Percentiles rank a stretch among this genome's conserved stretches.
Conservation (phyloP, 2,329 filamentous ascomycete genomes). For the Botrytis sinoallii region DNA sequence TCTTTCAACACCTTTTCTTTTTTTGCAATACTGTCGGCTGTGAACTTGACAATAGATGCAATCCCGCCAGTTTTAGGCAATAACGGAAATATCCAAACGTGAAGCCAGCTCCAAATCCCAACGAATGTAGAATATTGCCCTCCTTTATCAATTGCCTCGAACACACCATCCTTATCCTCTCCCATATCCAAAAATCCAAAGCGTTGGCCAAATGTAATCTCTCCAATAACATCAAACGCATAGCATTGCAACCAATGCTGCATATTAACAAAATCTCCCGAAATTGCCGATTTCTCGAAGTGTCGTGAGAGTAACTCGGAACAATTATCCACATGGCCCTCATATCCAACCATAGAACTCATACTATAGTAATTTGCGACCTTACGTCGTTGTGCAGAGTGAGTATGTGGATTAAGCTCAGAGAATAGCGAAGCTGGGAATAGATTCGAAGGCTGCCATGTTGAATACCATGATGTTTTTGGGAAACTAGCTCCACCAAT, state of each 20-base stretch:
- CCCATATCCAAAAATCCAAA: slow-evolving; percentile 48
- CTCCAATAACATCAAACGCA: slow-evolving; percentile 51
- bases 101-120: slow-evolving; percentile 44
- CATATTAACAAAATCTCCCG: slow-evolving; percentile 40
- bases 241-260: slow-evolving; percentile 47
- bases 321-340: slow-evolving; percentile 49
- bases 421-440: slow-evolving; percentile 36
- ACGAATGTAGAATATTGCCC: slow-evolving; percentile 41
- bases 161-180: slow-evolving; percentile 45
- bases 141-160: slow-evolving; percentile 40
- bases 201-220: slow-evolving; percentile 44
- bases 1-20: slow-evolving; percentile 24
- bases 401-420: slow-evolving; percentile 39
- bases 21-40: slow-evolving; percentile 25
- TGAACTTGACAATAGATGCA: slow-evolving; percentile 26
- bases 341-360: slow-evolving; percentile 48
- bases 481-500: slow-evolving; percentile 35
- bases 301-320: slow-evolving; percentile 42
- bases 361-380: slow-evolving; percentile 48
- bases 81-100: slow-evolving; percentile 38
- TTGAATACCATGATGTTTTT: slow-evolving; percentile 28
- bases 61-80: slow-evolving; percentile 27
- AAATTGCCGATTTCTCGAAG: slow-evolving; percentile 40
- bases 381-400: slow-evolving; percentile 41
- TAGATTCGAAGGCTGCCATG: slow-evolving; percentile 30